phyloP scores from a whole-genome alignment of 306 rosid genomes.

The Lablab purpureus region DNA sequence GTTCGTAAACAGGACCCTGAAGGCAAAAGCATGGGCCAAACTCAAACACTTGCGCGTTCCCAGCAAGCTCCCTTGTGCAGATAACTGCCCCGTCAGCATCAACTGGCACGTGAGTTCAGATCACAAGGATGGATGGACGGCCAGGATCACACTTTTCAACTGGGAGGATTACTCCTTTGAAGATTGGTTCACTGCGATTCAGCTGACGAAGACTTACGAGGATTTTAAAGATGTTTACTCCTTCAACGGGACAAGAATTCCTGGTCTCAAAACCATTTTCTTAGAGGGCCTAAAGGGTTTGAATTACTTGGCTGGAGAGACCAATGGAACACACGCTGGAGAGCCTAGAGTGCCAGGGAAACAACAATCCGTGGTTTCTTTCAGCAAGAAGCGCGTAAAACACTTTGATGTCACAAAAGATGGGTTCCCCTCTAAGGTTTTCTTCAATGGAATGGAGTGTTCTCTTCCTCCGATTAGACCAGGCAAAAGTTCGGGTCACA shows the following conservation, averaged over 20 bases:
- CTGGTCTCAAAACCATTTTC: constrained; percentile 57
- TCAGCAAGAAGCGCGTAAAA: constrained; percentile 57
- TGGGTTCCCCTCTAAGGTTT: constrained; percentile 78
- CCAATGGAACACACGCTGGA: constrained; percentile 48
- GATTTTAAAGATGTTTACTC: constrained; percentile 72
- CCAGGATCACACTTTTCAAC: constrained; percentile 83
- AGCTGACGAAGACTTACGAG: constrained; percentile 53
- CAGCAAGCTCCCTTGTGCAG: constrained; percentile 66
- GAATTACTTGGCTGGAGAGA: constrained; percentile 67
- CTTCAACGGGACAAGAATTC: constrained; percentile 76
- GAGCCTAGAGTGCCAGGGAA: constrained; percentile 84
- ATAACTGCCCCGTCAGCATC: constrained; percentile 80
- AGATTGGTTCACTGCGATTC: constrained; percentile 78
- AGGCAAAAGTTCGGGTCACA: constrained; percentile 37
- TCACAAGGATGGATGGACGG: constrained; percentile 74
- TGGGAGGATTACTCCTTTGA: constrained; percentile 62
- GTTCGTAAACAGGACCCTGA: constrained; percentile 63
- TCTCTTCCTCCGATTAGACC: constrained; percentile 68
- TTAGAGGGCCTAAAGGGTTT: constrained; percentile 68
- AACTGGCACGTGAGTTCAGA: constrained; percentile 87
- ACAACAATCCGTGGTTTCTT: constrained; percentile 80
- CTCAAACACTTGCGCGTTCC: constrained; percentile 58
- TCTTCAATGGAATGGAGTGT: constrained; percentile 88
- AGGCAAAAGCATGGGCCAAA: constrained; percentile 80
- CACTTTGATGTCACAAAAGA: constrained; percentile 57